Conservation (phyloP, 164 flowering plant species). For the Sedum album region DNA sequence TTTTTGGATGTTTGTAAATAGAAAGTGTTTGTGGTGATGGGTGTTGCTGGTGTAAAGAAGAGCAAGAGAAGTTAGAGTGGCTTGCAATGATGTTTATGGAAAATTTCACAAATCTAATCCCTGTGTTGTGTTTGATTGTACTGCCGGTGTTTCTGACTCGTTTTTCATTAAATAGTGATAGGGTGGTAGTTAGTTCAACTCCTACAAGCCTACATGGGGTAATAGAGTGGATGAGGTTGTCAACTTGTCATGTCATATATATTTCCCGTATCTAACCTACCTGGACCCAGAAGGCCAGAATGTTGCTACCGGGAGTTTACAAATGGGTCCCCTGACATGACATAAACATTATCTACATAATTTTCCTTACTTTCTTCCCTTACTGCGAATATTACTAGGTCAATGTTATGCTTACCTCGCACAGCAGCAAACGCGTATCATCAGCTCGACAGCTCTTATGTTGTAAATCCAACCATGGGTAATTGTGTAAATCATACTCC, state of each 20-base stretch:
- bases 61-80: background rate
- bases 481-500: too few relatives aligned
- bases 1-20: slow-evolving; percentile 25
- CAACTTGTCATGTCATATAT: background rate
- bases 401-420: too few relatives aligned
- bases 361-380: too few relatives aligned
- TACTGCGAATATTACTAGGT: too few relatives aligned
- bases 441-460: too few relatives aligned
- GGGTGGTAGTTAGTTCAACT: background rate
- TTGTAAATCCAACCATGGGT: too few relatives aligned
- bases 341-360: background rate
- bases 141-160: background rate
- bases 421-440: too few relatives aligned
- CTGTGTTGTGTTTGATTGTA: background rate
- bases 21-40: slow-evolving; percentile 17
- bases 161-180: too few relatives aligned
- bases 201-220: background rate
- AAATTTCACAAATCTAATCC: background rate
- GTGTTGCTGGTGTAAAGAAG: background rate
- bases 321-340: background rate
- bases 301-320: background rate
- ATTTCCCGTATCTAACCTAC: background rate
- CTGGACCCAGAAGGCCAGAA: background rate
- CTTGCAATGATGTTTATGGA: background rate
- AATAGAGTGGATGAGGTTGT: background rate